These are phyloP conservation scores for Vitis hybrid DNA, from an alignment of 177 flowering plant genomes.

Conservation along the genomic window DNA sequence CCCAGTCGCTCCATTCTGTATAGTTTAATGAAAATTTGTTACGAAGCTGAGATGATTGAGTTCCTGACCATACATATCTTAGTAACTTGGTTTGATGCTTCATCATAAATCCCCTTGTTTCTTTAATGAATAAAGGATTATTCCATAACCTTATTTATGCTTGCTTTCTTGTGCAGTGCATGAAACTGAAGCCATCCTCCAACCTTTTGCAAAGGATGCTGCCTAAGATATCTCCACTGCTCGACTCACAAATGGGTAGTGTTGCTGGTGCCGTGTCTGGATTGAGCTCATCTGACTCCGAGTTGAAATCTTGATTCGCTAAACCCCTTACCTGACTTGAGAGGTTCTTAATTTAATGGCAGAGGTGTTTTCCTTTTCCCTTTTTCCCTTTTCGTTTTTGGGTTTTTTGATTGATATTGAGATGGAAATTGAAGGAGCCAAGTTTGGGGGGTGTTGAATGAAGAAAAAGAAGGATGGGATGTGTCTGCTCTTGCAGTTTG, in stretches of 20 bases:
- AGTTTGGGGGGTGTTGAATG: not conserved
- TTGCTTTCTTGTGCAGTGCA: constrained; percentile 6
- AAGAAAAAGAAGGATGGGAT: not conserved
- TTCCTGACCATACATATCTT: no score
- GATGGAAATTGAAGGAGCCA: constrained; percentile 2
- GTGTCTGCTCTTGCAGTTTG: constrained; percentile 3
- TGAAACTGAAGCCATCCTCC: constrained; percentile 11
- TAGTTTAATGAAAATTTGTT: not conserved
- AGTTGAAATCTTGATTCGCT: constrained; percentile 1
- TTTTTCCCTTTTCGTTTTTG: not conserved
- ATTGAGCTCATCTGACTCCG: not conserved
- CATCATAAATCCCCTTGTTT: no score
- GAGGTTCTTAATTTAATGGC: not conserved
- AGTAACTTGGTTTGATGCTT: no score
- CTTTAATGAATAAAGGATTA: no score
- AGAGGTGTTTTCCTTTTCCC: not conserved
- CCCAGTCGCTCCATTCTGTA: not conserved
- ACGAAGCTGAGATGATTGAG: not conserved
- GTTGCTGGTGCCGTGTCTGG: constrained; percentile 2
- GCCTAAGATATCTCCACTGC: not conserved
- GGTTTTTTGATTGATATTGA: not conserved
- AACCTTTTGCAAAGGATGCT: constrained; percentile 10
- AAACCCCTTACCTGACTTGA: constrained; percentile 1
- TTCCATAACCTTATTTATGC: no score
- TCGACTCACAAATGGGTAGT: constrained; percentile 2